phyloP scores from a whole-genome alignment of 1,284 basidiomycete species.

The Rhodofomes roseus region DNA sequence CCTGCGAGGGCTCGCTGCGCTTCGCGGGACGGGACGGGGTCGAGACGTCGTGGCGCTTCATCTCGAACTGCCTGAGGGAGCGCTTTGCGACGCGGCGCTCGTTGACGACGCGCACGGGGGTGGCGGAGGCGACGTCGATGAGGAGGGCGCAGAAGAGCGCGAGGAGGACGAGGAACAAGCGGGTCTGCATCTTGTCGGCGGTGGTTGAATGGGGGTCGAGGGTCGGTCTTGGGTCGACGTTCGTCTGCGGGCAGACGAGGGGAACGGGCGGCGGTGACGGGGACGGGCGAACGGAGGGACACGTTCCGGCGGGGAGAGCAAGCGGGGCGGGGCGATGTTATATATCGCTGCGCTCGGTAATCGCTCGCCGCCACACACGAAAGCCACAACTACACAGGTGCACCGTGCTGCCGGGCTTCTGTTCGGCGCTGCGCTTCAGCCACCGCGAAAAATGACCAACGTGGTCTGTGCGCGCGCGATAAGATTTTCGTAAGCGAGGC shows the following conservation, averaged over 20 bases:
- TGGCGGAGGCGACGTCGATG: slow-evolving; percentile 11
- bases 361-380: too few species aligned
- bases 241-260: background rate
- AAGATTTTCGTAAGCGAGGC: background rate
- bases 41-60: slow-evolving; percentile 27
- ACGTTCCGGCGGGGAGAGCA: background rate
- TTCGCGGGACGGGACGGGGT: slow-evolving; percentile 36
- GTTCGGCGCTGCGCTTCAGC: background rate
- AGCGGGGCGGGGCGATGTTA: background rate
- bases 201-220: background rate
- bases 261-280: background rate
- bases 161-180: slow-evolving; percentile 18
- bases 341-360: background rate
- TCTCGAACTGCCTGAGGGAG: slow-evolving; percentile 32
- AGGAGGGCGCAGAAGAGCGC: slow-evolving; percentile 16
- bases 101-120: slow-evolving; percentile 9
- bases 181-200: slow-evolving; percentile 14
- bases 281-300: background rate
- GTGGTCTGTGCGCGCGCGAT: background rate
- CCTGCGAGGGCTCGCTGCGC: slow-evolving; percentile 41
- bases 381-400: too few species aligned
- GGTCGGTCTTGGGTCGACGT: background rate
- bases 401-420: too few species aligned
- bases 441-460: background rate
- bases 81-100: slow-evolving; percentile 15